Percentiles rank a stretch among this genome's conserved stretches.
phyloP scores from a whole-genome alignment of 495 filamentous ascomycete genomes.

The Neohortaea acidophila region DNA sequence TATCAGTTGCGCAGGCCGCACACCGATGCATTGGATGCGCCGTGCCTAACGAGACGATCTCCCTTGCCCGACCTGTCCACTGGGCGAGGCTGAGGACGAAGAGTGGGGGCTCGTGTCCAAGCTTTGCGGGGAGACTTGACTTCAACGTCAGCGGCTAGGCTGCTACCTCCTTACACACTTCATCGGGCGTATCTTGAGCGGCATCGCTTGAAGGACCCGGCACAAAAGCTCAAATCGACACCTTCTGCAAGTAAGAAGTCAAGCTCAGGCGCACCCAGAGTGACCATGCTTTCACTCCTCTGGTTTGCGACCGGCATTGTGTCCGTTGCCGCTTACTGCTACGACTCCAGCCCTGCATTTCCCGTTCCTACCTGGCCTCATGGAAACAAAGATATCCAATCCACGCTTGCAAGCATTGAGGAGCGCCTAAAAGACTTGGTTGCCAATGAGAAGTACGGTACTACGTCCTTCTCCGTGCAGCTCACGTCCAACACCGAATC shows the following conservation, averaged over 20 bases:
- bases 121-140: too few relatives aligned
- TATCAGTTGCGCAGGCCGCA: too few relatives aligned
- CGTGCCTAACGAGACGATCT: too few relatives aligned
- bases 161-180: too few relatives aligned
- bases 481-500: constrained; percentile 22
- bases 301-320: too few relatives aligned
- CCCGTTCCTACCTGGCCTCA: constrained; percentile 10
- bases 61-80: too few relatives aligned
- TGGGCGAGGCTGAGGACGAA: too few relatives aligned
- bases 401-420: constrained; percentile 2
- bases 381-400: not conserved
- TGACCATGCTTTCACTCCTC: not conserved
- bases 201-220: not conserved
- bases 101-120: too few relatives aligned
- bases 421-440: not conserved
- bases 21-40: too few relatives aligned
- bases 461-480: constrained; percentile 23
- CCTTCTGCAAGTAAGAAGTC: not conserved
- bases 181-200: too few relatives aligned
- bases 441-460: constrained; percentile 7
- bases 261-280: not conserved
- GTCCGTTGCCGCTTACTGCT: constrained; percentile 6
- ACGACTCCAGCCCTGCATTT: constrained; percentile 13
- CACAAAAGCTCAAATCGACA: not conserved
- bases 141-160: too few relatives aligned